phyloP scores from a whole-genome alignment of 768 basidiomycete genomes.

The Leucosporidium scottii region DNA sequence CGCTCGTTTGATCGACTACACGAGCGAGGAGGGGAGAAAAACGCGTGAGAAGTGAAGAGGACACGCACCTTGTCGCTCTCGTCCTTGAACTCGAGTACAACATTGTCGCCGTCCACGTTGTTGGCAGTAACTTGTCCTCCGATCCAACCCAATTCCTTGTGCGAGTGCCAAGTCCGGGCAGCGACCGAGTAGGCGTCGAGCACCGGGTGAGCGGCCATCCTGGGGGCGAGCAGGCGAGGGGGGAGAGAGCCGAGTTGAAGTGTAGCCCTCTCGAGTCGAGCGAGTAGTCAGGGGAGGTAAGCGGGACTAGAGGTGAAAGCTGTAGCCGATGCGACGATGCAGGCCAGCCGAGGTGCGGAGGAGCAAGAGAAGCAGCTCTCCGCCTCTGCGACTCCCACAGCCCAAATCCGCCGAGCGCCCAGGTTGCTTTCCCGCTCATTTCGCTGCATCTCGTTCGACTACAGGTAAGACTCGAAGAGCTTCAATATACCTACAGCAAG shows the following conservation, averaged over 20 bases:
- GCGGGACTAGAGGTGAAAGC: neutral
- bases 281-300: neutral
- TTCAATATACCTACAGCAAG: too few species aligned
- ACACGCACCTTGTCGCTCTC: conserved; percentile 77
- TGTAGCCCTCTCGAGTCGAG: neutral
- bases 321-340: too few species aligned
- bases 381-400: neutral
- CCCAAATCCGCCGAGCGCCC: neutral
- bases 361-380: too few species aligned
- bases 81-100: conserved; percentile 78
- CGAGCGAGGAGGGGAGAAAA: neutral
- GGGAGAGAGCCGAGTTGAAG: neutral
- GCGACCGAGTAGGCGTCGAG: conserved; percentile 9
- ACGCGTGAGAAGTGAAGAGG: conserved; percentile 3
- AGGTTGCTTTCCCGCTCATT: neutral
- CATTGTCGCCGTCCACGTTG: conserved; percentile 59
- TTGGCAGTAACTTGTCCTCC: conserved; percentile 72
- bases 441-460: neutral
- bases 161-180: conserved; percentile 57
- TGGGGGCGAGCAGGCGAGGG: neutral
- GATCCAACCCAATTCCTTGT: conserved; percentile 91
- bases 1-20: conserved; percentile 13
- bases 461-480: too few species aligned
- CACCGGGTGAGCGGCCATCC: neutral
- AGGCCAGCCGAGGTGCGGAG: too few species aligned